Evolutionary conservation across 192 early-diverging fungal genomes (phyloP), one percentile per base, ranked within the genome.

Genomic region (Radiomyces spectabilis): DNA sequence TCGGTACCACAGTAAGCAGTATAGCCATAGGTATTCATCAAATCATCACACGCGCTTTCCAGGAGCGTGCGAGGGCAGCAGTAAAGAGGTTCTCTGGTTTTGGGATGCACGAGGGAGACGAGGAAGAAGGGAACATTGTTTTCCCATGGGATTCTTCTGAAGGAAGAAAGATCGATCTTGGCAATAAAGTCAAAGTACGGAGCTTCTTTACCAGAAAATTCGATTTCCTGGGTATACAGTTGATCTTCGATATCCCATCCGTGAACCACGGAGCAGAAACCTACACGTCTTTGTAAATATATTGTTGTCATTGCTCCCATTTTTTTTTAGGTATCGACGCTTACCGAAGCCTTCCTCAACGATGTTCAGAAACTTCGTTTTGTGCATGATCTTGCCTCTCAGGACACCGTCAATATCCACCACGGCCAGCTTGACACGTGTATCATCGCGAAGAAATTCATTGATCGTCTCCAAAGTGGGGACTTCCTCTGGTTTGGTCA

Each of bases 241-340:
- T 74, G 63, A 64, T 92, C 89, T 51, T 85, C 85, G 61, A 85
- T 78, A 56, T 92, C 89, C 87, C 89, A 91, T 7, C 80, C 78
- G 63, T 84, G 88, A 25, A 87, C 69, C n/a, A 88, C 82, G 13
- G 75, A 84, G 57, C 86, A 89, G 53, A 92, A 89, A 1, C 84
- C 84, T 85, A 42, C 47, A 22, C 38, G 16, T 39, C 13, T 16
- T 39, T 39, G 38, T 0, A 12, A 39, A 15, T 12, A 39, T 15
- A 0, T 12, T 39, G 38, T 12, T 12, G 0, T 15, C 0, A 1
- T 1, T 9, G 0, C 18, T 26, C 1, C 18, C 18, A 22, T 44
- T 44, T 44, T 44, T 12, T 26, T 44, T 26, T 16, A 69, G n/a
- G n/a, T n/a, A n/a, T n/a, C n/a, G n/a, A n/a, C n/a, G n/a, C 67